Evolutionary conservation across 306 rosid species (phyloP), one percentile per base, ranked within the genome.

Genomic region (Begonia masoniana): DNA sequence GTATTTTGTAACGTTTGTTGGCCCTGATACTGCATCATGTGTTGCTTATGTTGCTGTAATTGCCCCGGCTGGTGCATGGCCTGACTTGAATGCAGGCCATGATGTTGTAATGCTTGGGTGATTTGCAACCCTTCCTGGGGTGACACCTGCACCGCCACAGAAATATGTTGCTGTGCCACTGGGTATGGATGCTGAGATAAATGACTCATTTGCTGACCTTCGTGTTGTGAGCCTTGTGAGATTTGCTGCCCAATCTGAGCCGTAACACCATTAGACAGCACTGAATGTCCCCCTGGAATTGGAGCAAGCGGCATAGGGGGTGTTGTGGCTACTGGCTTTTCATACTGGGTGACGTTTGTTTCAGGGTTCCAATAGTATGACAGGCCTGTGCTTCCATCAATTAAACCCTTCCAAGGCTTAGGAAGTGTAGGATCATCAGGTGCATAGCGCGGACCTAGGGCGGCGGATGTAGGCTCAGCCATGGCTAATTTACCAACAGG

Each of bases 331-430:
- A 61, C 72, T 0, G 96, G 99, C 59, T 77, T 92, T 57, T 92
- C 99, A 57, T 92, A 92, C 19, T 92, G 99, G 10, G 99, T 92
- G 19, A 86, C 43, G 35, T 86, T 92, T 3, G 99, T 86, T 66
- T 92, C 99, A 51, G 96, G 96, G 58, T 92, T 92, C 99, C 99
- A 86, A 64, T 83, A 92, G 67, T 92, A 92, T 13, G 82, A 69
- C 26, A 79, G 1, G 51, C 95, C 93, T 1, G 94, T 77, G 62
- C 83, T 78, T 36, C 96, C 99, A 67, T 92, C 99, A 68, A 92
- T 83, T 78, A 92, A 67, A 19, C 96, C 99, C 71, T 79, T 86
- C 99, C 99, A 92, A 0, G 96, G 99, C 15, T 61, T 58, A 2
- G 99, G 99, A 59, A 92, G 93, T 4, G 93, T 73, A 4, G 95